Base-by-base conservation (phyloP, 2,329 filamentous ascomycete species). In the Pleoardoris graminearum region DNA sequence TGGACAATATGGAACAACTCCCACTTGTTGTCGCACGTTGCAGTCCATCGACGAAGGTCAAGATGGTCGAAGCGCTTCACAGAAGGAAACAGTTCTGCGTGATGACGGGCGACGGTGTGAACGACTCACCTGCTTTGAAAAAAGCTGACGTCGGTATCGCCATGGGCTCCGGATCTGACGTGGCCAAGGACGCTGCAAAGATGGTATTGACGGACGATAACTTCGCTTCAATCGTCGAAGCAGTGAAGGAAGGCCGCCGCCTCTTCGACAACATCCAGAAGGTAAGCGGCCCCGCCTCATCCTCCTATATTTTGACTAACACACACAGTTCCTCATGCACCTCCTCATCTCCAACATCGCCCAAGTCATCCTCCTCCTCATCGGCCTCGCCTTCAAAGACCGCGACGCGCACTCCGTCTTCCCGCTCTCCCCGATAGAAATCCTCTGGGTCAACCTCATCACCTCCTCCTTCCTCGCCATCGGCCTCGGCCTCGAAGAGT, bases 321-420 rank as follows among this genome's bases (percentile, higher is more conserved):
- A 8, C 10, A 30, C 44, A 35, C 16, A 61, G 61, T 78, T 79
- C 66, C 60, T 79, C n/a, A 74, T 79, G 59, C 76, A 79, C 55
- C 69, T 79, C 14, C 73, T 79, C 62, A 76, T 77, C 65, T 76
- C 73, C 50, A 79, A 79, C 55, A 78, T 79, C 53, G 72, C 76
- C 2, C 76, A 79, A 61, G 76, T 78, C 33, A 74, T 78, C 54
- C 72, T 78, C 12, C 75, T 79, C 4, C 67, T 79, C 11, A 74
- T 78, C 39, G 76, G 76, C 33, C 72, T 79, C 27, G 72, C 76
- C 19, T 79, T 78, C 66, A 75, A 78, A 54, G 76, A 79, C 56
- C 59, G 61, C 7, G 65, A 75, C 49, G 70, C 71, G 45, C 68
- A 76, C 49, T 78, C 76, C 10, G 70, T 76, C 42, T 79, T 78